Base-by-base conservation (phyloP, 1,139 yeast species). In the Yamadazyma atmosphaerica region DNA sequence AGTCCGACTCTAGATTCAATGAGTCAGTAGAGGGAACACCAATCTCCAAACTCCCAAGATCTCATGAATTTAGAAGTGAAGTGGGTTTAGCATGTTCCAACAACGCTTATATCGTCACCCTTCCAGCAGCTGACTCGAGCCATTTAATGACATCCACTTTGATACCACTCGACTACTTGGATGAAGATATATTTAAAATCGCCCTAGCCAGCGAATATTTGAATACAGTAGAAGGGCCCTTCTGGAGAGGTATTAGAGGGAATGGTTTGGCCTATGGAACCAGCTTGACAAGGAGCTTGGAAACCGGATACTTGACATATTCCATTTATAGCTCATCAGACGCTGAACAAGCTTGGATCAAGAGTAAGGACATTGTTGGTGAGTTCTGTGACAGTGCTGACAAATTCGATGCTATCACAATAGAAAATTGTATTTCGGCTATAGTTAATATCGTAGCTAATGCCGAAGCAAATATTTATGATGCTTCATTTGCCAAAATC, bases 191-290 rank as follows among this genome's bases (percentile, higher is more conserved):
- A 29, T 81, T 86, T 38, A 82, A 83, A 19, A 73, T 92, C 34
- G 75, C 83, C 0, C 72, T 92, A 15, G 88, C 92, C 6, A 74
- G 85, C 9, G 90, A 86, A 42, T 86, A 83, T 54, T 68, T 94
- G 43, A 84, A 83, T 49, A 86, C 90, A 21, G 88, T 88, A 17
- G 99, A 94, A 61, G 99, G 99, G 1, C 98, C 98, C 27, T 83
- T 92, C 49, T 92, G 98, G 98, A 78, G 89, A 55, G 96, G 94
- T 36, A 86, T 94, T 29, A 79, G 99, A 62, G 99, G 99, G 28
- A 78, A 90, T 1, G 99, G 99, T 1, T 70, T 88, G 38, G 98
- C 98, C 0, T 94, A 94, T 60, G 97, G 97, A 23, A 94, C 92
- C 1, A 72, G 67, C 40, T 71, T 88, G 46, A 58, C 71, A 22